Evolutionary conservation across 163 green algal species (phyloP), one percentile per base, ranked within the genome.

Genomic region (Prototheca wickerhamii): DNA sequence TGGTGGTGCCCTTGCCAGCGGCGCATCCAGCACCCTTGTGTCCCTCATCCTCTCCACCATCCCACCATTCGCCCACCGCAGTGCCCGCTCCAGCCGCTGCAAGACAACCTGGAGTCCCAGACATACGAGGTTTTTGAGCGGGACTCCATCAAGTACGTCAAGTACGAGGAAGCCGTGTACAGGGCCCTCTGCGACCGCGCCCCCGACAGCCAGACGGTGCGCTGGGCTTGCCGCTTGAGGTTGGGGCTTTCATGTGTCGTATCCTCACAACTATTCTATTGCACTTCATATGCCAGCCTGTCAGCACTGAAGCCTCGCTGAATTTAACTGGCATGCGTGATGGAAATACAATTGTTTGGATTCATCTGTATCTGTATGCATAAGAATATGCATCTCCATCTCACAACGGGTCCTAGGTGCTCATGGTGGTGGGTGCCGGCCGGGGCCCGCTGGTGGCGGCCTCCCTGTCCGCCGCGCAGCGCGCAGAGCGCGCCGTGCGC

Each of bases 61-160:
- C 40, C 12, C 49, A 40, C 33, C 29, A 4, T 12, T 60, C 46
- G 20, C 49, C n/a, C 12, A 23, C 23, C 53, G 63, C 81, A 95
- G 78, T 81, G 81, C 1, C 92, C 92, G 18, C 77, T 98, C 68
- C 92, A 98, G 82, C 92, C 92, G 26, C 80, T 98, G 34, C 87
- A 95, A 75, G 91, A 99, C 77, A 96, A 98, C 75, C 76, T 98
- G 33, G 92, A 98, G 76, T 85, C 70, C 28, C 74, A 84, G 55
- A 98, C 93, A 15, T 98, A 98, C 65, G 93, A 98, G 75, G 92
- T 86, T 6, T 98, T 98, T 81, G 93, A 98, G 73, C 76, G 76
- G 64, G 93, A 99, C 76, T 68, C 64, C 26, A 86, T 65, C 33
- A 98, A 98, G 81, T 99, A 99, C 82, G 67, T 44, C n/a, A 71